phyloP scores from a whole-genome alignment of 495 filamentous ascomycete genomes.

The Aspergillus leporis region DNA sequence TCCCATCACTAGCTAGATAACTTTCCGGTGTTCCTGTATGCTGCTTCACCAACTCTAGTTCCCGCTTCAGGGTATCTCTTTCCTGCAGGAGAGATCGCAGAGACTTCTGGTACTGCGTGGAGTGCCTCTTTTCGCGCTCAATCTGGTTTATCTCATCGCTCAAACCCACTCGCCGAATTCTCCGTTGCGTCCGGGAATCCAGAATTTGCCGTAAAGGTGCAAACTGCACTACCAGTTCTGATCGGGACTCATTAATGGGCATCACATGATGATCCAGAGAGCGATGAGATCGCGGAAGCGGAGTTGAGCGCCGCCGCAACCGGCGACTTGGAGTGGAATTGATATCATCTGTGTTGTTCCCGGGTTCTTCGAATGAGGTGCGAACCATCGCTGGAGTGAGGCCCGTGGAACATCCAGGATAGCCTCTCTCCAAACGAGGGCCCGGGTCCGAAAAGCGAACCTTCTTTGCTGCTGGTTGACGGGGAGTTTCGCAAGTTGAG shows the following conservation, averaged over 20 bases:
- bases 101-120: conserved; percentile 50
- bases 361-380: conserved; percentile 45
- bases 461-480: conserved; percentile 55
- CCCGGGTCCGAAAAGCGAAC: conserved; percentile 76
- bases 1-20: conserved; percentile 23
- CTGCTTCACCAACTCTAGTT: conserved; percentile 46
- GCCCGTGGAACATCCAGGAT: conserved; percentile 52
- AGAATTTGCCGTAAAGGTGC: conserved; percentile 68
- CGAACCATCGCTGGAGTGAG: conserved; percentile 67
- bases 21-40: conserved; percentile 30
- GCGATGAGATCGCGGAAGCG: conserved; percentile 25
- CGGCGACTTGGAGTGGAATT: conserved; percentile 45
- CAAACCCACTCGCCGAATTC: conserved; percentile 68
- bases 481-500: conserved; percentile 25
- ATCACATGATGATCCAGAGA: conserved; percentile 31
- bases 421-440: conserved; percentile 36
- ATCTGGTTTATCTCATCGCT: conserved; percentile 75
- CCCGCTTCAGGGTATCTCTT: conserved; percentile 49
- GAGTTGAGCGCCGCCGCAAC: conserved; percentile 37
- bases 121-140: conserved; percentile 53
- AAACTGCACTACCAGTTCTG: conserved; percentile 56
- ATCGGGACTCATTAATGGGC: conserved; percentile 24
- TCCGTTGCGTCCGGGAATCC: conserved; percentile 68
- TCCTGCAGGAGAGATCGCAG: conserved; percentile 41
- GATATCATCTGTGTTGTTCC: conserved; percentile 13